Conservation (phyloP, 1,139 yeast genomes). For the Geotrichum restrictum region DNA sequence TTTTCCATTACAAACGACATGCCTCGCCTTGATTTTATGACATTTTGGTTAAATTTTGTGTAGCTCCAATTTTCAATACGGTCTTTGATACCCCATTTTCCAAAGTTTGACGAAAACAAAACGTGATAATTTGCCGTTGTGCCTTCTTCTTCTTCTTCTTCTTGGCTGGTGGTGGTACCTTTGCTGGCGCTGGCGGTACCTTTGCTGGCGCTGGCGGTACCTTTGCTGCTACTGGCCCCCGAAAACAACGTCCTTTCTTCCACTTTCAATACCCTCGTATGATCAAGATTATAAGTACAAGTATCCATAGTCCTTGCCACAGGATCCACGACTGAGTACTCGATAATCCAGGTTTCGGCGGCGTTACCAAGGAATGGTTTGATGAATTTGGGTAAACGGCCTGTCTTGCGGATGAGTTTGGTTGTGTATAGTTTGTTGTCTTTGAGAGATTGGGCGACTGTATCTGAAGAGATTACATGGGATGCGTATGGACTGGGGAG, state of each 20-base stretch:
- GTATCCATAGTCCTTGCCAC: constrained; percentile 51
- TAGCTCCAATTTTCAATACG: constrained; percentile 83
- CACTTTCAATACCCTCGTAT: constrained; percentile 69
- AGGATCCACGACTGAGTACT: constrained; percentile 73
- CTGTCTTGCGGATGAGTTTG: constrained; percentile 70
- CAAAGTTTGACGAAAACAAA: constrained; percentile 67
- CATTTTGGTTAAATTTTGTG: constrained; percentile 61
- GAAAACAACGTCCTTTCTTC: constrained; percentile 68
- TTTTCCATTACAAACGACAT: constrained; percentile 73
- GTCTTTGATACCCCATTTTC: constrained; percentile 56
- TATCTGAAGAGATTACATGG: constrained; percentile 86
- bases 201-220: neutral
- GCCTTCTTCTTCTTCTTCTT: constrained; percentile 2
- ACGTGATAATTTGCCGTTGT: constrained; percentile 44
- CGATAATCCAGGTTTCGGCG: constrained; percentile 79
- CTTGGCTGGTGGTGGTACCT: constrained; percentile 25
- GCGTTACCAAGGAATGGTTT: constrained; percentile 71
- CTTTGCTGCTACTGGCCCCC: constrained; percentile 24
- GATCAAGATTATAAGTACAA: constrained; percentile 83
- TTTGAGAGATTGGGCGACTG: constrained; percentile 59
- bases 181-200: constrained; percentile 25
- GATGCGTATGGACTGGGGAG: constrained; percentile 60
- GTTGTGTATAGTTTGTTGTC: constrained; percentile 60
- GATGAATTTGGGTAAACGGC: constrained; percentile 76
- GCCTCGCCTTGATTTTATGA: constrained; percentile 65